Percentiles rank a stretch among this genome's conserved stretches.
phyloP scores from a whole-genome alignment of 2,329 filamentous ascomycete species.

The Colletotrichum tamarilloi region DNA sequence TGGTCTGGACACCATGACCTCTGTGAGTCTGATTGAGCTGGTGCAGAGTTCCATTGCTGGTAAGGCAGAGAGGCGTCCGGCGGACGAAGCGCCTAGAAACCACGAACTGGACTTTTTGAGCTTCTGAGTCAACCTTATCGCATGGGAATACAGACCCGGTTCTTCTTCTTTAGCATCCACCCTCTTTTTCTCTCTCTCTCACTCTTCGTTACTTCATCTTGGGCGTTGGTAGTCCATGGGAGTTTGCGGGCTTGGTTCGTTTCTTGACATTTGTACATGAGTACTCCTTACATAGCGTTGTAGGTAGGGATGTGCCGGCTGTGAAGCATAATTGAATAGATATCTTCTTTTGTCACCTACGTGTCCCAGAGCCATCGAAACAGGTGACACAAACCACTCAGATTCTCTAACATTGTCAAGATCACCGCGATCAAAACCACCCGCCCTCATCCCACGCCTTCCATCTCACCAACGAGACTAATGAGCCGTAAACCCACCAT shows the following conservation, averaged over 20 bases:
- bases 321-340: neutral
- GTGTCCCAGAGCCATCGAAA: too few relatives aligned
- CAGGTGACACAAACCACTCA: too few relatives aligned
- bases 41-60: conserved; percentile 42
- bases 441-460: neutral
- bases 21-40: conserved; percentile 46
- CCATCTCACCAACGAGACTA: conserved; percentile 3
- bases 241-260: too few relatives aligned
- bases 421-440: neutral
- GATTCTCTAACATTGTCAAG: neutral
- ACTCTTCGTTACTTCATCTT: neutral
- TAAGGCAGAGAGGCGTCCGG: conserved; percentile 37
- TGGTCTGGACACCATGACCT: conserved; percentile 39
- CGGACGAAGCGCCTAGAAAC: conserved; percentile 41
- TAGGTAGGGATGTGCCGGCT: too few relatives aligned
- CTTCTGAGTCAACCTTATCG: conserved; percentile 37
- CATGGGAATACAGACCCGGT: neutral
- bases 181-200: neutral
- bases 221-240: too few relatives aligned
- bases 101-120: conserved; percentile 54
- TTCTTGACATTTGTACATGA: too few relatives aligned
- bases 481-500: conserved; percentile 54
- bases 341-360: neutral
- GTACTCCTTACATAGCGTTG: too few relatives aligned
- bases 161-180: neutral